Evolutionary conservation across 805 yeast species (phyloP), one percentile per base, ranked within the genome.

Genomic region (Lipomyces yamanashiensis): DNA sequence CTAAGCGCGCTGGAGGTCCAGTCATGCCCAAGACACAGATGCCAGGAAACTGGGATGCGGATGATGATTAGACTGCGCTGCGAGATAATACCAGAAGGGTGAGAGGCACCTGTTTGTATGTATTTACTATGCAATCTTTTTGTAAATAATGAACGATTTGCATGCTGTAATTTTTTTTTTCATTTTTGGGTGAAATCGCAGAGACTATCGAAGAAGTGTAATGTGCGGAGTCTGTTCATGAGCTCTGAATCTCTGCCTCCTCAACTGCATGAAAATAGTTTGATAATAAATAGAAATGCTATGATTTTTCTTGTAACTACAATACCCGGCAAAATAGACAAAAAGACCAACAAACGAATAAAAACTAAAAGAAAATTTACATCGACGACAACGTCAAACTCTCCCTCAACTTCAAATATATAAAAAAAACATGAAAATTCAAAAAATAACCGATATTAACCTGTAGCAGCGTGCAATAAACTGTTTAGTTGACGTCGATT

Each of bases 1-100:
- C 99, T 51, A 93, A 93, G 84, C 86, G 97, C 76, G 98, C 98
- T 1, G 99, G 99, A 69, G 99, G 99, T 23, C 99, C 99, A 54
- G 87, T 81, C 39, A 87, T 92, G 84, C 97, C 97, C 40, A 81
- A 84, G 69, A 96, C 89, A 74, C 88, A 87, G 70, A 86, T 86
- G 76, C 93, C 95, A 52, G 97, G 97, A 66, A 92, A 91, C 79
- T 92, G 98, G 98, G 98, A 92, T 74, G 95, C 88, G 77, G 97
- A 84, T 65, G 97, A 92, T 28, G 65, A 64, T 56, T 63, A 58
- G 44, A 17, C 28, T 28, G 28, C 28, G 28, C 28, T 28, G 28
- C 28, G 28, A 28, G 28, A 28, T 28, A 28, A 5, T 28, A 28
- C 28, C 28, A 5, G 28, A 28, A 28, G 2, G 2, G 28, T 28